These are phyloP conservation scores for Ustilago hordei DNA, from an alignment of 1,284 basidiomycete species.

Conservation along the genomic window DNA sequence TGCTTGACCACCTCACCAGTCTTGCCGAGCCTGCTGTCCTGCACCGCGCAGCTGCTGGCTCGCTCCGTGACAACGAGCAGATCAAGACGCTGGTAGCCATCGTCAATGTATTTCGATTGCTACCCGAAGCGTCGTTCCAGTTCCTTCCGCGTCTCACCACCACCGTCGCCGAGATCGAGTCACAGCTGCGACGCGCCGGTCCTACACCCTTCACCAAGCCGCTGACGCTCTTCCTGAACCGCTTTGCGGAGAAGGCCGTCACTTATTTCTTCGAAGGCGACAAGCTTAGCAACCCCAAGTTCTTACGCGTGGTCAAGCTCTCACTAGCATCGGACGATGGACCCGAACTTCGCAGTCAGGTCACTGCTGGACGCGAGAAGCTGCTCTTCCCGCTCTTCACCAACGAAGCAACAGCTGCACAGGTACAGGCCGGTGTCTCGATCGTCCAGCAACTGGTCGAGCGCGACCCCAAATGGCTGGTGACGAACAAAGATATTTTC, in stretches of 20 bases:
- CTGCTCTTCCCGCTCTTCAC: conserved; percentile 59
- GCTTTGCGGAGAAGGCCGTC: conserved; percentile 86
- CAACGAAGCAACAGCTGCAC: conserved; percentile 41
- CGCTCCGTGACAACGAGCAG: conserved; percentile 81
- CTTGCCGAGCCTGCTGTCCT: conserved; percentile 63
- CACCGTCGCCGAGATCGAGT: conserved; percentile 92
- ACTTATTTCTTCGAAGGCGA: conserved; percentile 80
- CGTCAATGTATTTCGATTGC: conserved; percentile 95
- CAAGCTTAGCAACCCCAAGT: conserved; percentile 75
- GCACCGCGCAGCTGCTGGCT: conserved; percentile 60
- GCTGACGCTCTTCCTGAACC: conserved; percentile 88
- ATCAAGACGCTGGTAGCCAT: conserved; percentile 93
- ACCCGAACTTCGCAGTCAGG: conserved; percentile 56
- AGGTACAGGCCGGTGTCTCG: conserved; percentile 73
- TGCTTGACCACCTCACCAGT: conserved; percentile 81
- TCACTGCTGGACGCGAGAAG: conserved; percentile 46
- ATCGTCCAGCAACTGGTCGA: conserved; percentile 82
- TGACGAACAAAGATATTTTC: conserved; percentile 64
- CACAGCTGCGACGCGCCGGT: conserved; percentile 87
- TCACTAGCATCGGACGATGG: conserved; percentile 61
- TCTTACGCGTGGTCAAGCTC: conserved; percentile 61
- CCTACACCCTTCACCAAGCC: conserved; percentile 94
- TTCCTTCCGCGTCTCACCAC: conserved; percentile 89
- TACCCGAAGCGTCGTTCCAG: conserved; percentile 86
- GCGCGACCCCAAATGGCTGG: conserved; percentile 80